Evolutionary conservation across 2,329 filamentous ascomycete species (phyloP).

Genomic region (Hypoxylon sp.): DNA sequence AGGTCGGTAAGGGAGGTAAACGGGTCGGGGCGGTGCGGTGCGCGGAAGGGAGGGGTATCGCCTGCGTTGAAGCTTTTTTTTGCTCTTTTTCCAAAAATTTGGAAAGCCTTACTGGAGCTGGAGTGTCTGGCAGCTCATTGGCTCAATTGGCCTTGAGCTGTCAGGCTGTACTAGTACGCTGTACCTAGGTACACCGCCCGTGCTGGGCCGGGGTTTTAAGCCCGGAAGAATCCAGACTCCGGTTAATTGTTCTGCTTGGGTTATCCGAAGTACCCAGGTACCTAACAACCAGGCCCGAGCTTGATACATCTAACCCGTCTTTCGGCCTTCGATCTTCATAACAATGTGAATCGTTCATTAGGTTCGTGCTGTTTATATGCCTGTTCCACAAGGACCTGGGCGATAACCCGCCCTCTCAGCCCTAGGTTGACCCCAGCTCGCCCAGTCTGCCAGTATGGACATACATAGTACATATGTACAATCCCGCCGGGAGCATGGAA

Average conservation of each 20-base stretch:
- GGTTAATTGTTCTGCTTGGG: constrained; percentile 7
- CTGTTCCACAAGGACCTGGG: constrained; percentile 24
- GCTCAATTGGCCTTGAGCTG: constrained; percentile 9
- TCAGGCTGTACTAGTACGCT: constrained; percentile 7
- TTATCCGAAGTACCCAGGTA: not conserved
- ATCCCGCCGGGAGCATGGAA: constrained; percentile 2
- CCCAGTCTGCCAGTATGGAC: no score
- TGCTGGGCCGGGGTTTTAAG: not conserved
- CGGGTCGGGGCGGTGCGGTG: not conserved
- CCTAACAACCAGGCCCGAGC: constrained; percentile 6
- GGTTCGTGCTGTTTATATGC: not conserved
- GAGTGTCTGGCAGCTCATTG: not conserved
- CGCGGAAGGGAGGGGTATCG: not conserved
- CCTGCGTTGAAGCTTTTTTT: constrained; percentile 15
- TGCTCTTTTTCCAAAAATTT: constrained; percentile 20
- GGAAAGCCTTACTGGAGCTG: constrained; percentile 4
- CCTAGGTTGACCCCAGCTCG: not conserved
- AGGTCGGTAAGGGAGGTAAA: not conserved
- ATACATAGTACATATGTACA: no score
- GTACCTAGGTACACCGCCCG: no score
- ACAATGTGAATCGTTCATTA: no score
- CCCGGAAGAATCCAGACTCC: constrained; percentile 33
- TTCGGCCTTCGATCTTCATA: no score
- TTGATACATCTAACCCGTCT: no score
- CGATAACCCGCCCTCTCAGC: constrained; percentile 12